Evolutionary conservation across 169 alveolate species (phyloP).

Genomic region (Cryptosporidium muris): DNA sequence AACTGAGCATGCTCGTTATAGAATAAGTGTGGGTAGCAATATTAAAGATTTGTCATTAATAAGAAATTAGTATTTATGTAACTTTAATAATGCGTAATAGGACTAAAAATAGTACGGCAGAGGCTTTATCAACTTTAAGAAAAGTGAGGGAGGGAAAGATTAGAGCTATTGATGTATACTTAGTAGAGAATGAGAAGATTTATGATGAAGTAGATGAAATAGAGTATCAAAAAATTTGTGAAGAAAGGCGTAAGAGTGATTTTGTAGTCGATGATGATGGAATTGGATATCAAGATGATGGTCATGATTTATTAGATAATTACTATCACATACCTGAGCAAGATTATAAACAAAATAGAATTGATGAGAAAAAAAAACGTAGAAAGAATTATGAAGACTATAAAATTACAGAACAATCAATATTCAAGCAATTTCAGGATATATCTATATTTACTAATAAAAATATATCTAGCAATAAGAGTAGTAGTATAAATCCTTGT

Average conservation of each 20-base stretch:
- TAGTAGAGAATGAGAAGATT: slow-evolving; percentile 18
- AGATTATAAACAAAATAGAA: not conserved
- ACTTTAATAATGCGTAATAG: slow-evolving; percentile 26
- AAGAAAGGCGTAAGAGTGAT: slow-evolving; percentile 23
- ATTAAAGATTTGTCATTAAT: too few relatives aligned
- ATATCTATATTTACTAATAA: not conserved
- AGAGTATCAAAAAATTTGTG: slow-evolving; percentile 35
- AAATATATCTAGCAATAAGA: not conserved
- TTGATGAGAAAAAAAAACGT: slow-evolving; percentile 14
- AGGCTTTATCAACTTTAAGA: slow-evolving; percentile 50
- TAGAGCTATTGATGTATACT: slow-evolving; percentile 59
- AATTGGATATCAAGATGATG: slow-evolving; percentile 67
- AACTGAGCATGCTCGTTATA: too few relatives aligned
- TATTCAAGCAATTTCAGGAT: slow-evolving; percentile 45
- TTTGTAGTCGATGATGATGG: slow-evolving; percentile 70
- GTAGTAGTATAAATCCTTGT: not conserved
- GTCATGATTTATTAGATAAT: slow-evolving; percentile 53
- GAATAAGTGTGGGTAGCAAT: too few relatives aligned
- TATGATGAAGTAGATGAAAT: slow-evolving; percentile 65
- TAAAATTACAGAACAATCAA: slow-evolving; percentile 6
- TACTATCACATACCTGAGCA: slow-evolving; percentile 27
- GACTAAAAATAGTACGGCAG: slow-evolving; percentile 12
- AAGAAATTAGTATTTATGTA: too few relatives aligned
- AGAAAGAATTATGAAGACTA: slow-evolving; percentile 1
- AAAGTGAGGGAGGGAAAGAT: slow-evolving; percentile 54